Base-by-base conservation (phyloP, 176 grass and related monocot genomes). In the Otatea glauca region DNA sequence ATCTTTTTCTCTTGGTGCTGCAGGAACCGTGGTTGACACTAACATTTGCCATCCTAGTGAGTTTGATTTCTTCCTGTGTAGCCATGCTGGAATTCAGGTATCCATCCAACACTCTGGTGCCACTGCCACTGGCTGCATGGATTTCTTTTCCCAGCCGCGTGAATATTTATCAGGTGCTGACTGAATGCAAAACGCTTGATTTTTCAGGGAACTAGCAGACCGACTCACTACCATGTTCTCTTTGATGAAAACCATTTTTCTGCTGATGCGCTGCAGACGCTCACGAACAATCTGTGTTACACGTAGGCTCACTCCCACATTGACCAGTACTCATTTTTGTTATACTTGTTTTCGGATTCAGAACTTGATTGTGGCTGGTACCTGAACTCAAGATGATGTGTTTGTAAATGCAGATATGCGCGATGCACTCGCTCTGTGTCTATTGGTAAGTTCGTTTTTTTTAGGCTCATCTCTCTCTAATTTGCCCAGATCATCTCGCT, bases 21-120 rank as follows among this genome's bases (percentile, higher is more conserved):
- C 81, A 94, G 92, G 95, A 70, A 97, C 92, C 2, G 92, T 97
- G 39, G 87, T 94, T 12, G 92, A 97, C 55, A 88, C 66, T 3
- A 72, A 27, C 0, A 94, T 97, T 23, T 97, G 95, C 47, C 92
- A 97, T 79, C 92, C 92, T 8, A 91, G 59, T 0, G 88, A 93
- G 51, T 97, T 94, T 73, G 92, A 97, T 63, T 97, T 97, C 81
- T 94, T 91, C 78, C 71, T 97, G 4, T 97, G 95, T 70, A 97
- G 95, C 67, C 92, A 94, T 88, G 87, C 90, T 39, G 92, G 90
- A 24, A 94, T 94, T 39, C 70, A 90, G 89, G 92, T 94, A 83
- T 49, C 3, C 42, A 3, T 65, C 18, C 13, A 16, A 73, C 39
- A 77, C 20, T 67, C 3, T 18, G 8, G 17, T 65, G 4, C 20